Conservation (phyloP, 2,329 filamentous ascomycete species). For the Diaporthe citrichinensis region DNA sequence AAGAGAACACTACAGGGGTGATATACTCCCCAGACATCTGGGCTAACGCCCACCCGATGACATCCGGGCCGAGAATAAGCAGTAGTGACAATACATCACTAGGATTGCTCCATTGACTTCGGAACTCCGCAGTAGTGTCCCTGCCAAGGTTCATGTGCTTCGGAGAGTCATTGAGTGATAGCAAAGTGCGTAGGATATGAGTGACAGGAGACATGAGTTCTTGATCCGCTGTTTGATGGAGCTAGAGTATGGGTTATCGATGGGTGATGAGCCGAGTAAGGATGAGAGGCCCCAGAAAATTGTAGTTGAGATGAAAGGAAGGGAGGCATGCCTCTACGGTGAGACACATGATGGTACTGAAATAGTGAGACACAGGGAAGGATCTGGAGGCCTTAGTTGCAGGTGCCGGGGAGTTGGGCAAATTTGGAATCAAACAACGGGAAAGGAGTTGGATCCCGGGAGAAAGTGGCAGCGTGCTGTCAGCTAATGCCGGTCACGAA, state of each 20-base stretch:
- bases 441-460: not conserved
- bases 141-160: constrained; percentile 10
- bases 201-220: constrained; percentile 3
- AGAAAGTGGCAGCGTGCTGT: constrained; percentile 11
- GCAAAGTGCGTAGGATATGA: not conserved
- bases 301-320: too few species aligned
- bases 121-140: not conserved
- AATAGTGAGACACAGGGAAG: not conserved
- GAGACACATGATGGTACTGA: not conserved
- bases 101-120: not conserved
- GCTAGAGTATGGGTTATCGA: not conserved
- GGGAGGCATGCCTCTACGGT: not conserved
- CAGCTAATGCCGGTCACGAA: not conserved
- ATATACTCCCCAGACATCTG: not conserved
- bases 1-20: not conserved
- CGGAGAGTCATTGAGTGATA: constrained; percentile 5
- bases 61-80: not conserved
- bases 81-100: not conserved
- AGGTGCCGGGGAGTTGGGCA: not conserved
- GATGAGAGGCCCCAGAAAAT: too few species aligned
- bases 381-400: not conserved
- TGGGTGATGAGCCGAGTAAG: not conserved
- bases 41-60: not conserved
- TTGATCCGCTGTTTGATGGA: not conserved
- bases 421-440: too few species aligned